Base-by-base conservation (phyloP, 306 rosid species). In the Vicia villosa region DNA sequence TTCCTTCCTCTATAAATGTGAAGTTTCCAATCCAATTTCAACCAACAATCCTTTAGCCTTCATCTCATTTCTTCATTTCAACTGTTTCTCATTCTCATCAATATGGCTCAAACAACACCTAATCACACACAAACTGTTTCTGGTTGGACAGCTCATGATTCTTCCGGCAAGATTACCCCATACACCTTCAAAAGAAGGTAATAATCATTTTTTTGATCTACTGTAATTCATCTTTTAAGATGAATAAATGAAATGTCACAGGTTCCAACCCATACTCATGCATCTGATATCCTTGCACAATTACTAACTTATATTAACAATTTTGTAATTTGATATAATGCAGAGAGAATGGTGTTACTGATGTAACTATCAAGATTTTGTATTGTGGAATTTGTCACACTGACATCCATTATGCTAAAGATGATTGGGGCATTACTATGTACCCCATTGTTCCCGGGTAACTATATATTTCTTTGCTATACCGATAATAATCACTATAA, bases 121-220 rank as follows among this genome's bases (percentile, higher is more conserved):
- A 90, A 87, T 40, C 96, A 90, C 84, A 84, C 89, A 37, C 83
- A 80, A 5, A 81, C 66, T 3, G 96, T 90, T 6, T 81, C 86
- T 28, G 96, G 96, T 2, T 90, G 96, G 96, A 94, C 96, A 59
- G 96, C 96, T 41, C 87, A 74, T 17, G 91, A 90, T 83, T 58
- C 96, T 56, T 86, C 96, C n/a, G 96, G 87, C 83, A 73, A 77
- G 73, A 70, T 90, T 34, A 70, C 79, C 32, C 91, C 94, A 16
- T 81, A 56, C 82, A 79, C 82, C 42, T 90, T 90, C 77, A 91
- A 87, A 84, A 69, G 87, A 73, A 70, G 86, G 86, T 83, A 66
- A 81, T 82, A 58, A 9, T n/a, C n/a, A n/a, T n/a, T n/a, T n/a
- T n/a, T n/a, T n/a, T n/a, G n/a, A n/a, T n/a, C n/a, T n/a, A n/a